These are phyloP conservation scores for Ustilago loliicola DNA, from an alignment of 1,284 basidiomycete species.

Conservation along the genomic window DNA sequence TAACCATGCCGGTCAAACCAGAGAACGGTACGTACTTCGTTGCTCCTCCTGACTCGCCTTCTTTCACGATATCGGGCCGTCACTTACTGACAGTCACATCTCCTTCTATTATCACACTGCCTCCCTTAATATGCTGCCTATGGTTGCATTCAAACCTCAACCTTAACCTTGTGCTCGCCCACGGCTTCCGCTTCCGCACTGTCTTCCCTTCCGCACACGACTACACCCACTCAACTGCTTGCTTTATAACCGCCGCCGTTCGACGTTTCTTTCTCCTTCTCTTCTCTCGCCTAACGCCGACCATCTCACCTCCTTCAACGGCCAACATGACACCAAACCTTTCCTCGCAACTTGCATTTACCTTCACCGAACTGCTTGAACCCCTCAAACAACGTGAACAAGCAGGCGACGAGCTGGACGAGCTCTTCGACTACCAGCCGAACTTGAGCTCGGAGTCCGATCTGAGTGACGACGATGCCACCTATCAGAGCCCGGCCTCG, in stretches of 20 bases:
- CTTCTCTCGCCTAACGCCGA: not conserved
- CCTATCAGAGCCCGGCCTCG: conserved; percentile 13
- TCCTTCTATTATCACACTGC: not conserved
- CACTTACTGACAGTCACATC: conserved; percentile 4
- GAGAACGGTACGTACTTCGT: conserved; percentile 27
- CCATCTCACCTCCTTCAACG: not conserved
- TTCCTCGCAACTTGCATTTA: not conserved
- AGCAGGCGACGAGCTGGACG: conserved; percentile 44
- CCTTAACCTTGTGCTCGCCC: not conserved
- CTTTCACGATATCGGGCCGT: not conserved
- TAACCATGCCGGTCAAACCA: conserved; percentile 24
- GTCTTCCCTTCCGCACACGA: not conserved
- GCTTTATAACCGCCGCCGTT: not conserved
- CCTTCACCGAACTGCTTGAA: not conserved
- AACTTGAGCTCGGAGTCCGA: conserved; percentile 17
- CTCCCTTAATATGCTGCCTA: not conserved
- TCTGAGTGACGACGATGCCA: conserved; percentile 18
- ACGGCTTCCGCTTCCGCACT: conserved; percentile 5
- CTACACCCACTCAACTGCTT: not conserved
- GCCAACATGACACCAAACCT: not conserved
- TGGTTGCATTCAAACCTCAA: conserved; percentile 15
- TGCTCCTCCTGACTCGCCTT: not conserved
- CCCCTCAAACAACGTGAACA: not conserved
- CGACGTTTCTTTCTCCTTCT: not conserved
- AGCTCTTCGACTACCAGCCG: conserved; percentile 41